Evolutionary conservation across 257 asterid genomes (phyloP).

Genomic region (Ophiorrhiza pumila): DNA sequence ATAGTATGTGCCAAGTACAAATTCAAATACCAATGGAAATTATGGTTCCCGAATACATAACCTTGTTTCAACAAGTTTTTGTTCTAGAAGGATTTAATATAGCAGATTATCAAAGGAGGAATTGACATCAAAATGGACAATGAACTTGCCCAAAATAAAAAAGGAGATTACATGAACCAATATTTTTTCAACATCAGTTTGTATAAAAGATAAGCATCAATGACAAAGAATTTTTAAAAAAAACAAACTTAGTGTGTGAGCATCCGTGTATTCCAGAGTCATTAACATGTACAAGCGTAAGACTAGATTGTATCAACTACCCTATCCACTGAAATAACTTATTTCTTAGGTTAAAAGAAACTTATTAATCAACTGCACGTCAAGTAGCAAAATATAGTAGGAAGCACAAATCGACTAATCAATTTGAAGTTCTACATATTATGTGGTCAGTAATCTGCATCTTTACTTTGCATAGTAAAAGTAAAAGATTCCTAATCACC

Average conservation of each 20-base stretch:
- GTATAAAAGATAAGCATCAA: neutral
- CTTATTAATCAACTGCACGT: too few relatives aligned
- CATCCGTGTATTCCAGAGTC: neutral
- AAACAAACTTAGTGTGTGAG: neutral
- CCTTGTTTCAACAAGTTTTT: too few relatives aligned
- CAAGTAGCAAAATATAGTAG: too few relatives aligned
- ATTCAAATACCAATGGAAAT: too few relatives aligned
- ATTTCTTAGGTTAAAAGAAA: too few relatives aligned
- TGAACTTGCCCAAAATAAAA: neutral
- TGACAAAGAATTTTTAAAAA: neutral
- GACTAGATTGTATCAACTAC: too few relatives aligned
- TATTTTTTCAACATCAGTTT: neutral
- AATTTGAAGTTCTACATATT: neutral
- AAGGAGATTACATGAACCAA: neutral
- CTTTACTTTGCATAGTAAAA: neutral
- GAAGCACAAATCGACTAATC: too few relatives aligned
- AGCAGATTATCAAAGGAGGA: neutral
- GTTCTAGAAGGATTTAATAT: too few relatives aligned
- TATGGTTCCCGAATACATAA: too few relatives aligned
- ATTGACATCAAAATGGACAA: neutral
- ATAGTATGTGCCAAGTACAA: too few relatives aligned
- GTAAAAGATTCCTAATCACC: neutral
- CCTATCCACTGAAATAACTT: too few relatives aligned
- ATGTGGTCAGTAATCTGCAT: neutral
- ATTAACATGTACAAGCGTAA: conserved; percentile 1